phyloP scores from a whole-genome alignment of 495 filamentous ascomycete species.

The Xylaria intraflava region DNA sequence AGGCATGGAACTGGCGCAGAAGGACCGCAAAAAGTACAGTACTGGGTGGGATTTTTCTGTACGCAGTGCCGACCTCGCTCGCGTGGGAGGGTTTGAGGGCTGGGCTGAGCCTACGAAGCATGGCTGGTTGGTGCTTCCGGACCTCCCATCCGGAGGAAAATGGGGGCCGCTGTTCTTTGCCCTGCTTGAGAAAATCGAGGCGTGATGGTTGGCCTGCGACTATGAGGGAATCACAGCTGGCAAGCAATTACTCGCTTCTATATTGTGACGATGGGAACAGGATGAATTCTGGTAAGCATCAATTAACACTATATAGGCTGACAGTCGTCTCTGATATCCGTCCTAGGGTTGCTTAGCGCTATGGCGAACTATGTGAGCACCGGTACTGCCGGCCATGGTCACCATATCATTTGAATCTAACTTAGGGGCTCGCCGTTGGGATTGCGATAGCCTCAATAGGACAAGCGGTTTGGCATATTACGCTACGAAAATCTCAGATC shows the following conservation, averaged over 20 bases:
- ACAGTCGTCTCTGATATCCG: too few species aligned
- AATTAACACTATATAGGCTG: too few species aligned
- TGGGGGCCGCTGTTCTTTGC: constrained; percentile 14
- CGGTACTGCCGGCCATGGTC: too few species aligned
- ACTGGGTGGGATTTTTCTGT: constrained; percentile 5
- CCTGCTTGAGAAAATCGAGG: constrained; percentile 8
- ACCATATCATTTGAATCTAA: too few species aligned
- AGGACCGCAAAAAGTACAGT: constrained; percentile 8
- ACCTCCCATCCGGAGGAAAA: constrained; percentile 4
- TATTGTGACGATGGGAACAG: neutral
- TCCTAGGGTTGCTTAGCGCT: too few species aligned
- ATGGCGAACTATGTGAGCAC: too few species aligned
- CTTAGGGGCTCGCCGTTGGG: too few species aligned
- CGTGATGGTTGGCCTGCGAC: neutral
- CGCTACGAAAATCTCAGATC: too few species aligned
- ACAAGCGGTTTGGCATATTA: too few species aligned
- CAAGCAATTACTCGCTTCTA: neutral
- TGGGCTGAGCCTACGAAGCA: constrained; percentile 10
- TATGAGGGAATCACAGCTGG: neutral
- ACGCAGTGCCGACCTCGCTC: constrained; percentile 4
- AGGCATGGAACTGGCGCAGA: constrained; percentile 8
- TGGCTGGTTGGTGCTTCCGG: constrained; percentile 10
- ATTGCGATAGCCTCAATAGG: too few species aligned
- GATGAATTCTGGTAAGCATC: neutral
- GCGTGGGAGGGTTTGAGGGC: neutral